Evolutionary conservation across 2,329 filamentous ascomycete genomes (phyloP).

Genomic region (Pseudomassariella vexata): DNA sequence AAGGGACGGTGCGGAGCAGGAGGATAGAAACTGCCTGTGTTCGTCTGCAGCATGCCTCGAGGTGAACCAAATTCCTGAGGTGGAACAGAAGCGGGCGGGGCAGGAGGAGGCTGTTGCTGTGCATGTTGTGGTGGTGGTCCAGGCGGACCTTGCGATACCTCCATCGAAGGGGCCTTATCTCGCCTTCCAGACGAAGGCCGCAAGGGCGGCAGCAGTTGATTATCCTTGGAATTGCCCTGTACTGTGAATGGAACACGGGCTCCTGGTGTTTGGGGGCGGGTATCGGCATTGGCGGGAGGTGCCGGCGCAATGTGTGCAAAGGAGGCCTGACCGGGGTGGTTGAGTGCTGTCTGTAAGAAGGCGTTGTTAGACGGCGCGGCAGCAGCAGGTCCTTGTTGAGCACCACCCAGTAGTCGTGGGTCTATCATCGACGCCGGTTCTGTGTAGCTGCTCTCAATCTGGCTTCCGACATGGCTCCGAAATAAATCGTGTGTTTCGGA

Average conservation of each 20-base stretch:
- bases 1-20: conserved; percentile 26
- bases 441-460: conserved; percentile 7
- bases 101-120: conserved; percentile 8
- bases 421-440: conserved; percentile 20
- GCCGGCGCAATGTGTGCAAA: conserved; percentile 23
- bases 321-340: conserved; percentile 22
- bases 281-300: conserved; percentile 16
- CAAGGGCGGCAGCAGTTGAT: conserved; percentile 29
- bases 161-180: conserved; percentile 15
- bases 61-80: conserved; percentile 22
- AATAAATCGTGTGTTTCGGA: no score
- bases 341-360: conserved; percentile 32
- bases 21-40: conserved; percentile 29
- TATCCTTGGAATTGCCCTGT: conserved; percentile 19
- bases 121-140: conserved; percentile 12
- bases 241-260: conserved; percentile 27
- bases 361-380: conserved; percentile 22
- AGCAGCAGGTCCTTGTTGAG: conserved; percentile 11
- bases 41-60: conserved; percentile 23
- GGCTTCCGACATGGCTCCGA: conserved; percentile 8
- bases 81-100: conserved; percentile 13
- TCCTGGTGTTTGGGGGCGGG: conserved; percentile 8
- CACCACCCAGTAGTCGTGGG: conserved; percentile 17
- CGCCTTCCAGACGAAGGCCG: conserved; percentile 23
- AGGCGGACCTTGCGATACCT: conserved; percentile 11